Evolutionary conservation across 768 basidiomycete genomes (phyloP).

Genomic region (Suillus paluster): DNA sequence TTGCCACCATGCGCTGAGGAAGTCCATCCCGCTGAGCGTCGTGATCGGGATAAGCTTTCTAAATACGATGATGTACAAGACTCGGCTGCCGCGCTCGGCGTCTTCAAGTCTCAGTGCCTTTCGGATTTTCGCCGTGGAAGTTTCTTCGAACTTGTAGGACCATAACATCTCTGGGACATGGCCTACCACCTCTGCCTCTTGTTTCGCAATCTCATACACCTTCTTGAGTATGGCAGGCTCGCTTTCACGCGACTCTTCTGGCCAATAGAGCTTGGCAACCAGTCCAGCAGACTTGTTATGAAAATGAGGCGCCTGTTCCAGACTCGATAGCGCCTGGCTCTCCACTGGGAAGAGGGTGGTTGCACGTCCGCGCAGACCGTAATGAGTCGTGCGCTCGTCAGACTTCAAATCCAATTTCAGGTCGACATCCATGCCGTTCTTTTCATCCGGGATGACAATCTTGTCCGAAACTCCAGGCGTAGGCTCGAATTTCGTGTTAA

Average conservation of each 20-base stretch:
- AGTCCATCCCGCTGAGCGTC: not conserved
- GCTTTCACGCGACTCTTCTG: not conserved
- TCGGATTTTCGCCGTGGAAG: not conserved
- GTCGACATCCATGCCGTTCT: not conserved
- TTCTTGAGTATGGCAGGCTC: not conserved
- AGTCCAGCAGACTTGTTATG: not conserved
- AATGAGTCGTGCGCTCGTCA: slow-evolving; percentile 8
- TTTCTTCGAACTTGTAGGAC: not conserved
- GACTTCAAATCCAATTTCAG: not conserved
- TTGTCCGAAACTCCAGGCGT: not conserved
- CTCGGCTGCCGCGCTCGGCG: not conserved
- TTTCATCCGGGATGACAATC: not conserved
- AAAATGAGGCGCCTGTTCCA: not conserved
- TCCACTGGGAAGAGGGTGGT: slow-evolving; percentile 12
- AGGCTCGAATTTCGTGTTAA: slow-evolving; percentile 5
- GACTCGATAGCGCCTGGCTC: not conserved
- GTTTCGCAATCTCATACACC: not conserved
- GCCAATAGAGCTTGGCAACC: not conserved
- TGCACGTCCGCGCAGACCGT: slow-evolving; percentile 10
- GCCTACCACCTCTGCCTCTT: not conserved
- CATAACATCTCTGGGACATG: not conserved
- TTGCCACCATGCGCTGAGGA: slow-evolving; percentile 8
- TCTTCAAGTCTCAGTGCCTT: not conserved
- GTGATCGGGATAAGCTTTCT: not conserved
- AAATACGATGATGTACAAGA: not conserved